Base-by-base conservation (phyloP, 1,139 yeast species). In the Debaryomyces subglobosus region DNA sequence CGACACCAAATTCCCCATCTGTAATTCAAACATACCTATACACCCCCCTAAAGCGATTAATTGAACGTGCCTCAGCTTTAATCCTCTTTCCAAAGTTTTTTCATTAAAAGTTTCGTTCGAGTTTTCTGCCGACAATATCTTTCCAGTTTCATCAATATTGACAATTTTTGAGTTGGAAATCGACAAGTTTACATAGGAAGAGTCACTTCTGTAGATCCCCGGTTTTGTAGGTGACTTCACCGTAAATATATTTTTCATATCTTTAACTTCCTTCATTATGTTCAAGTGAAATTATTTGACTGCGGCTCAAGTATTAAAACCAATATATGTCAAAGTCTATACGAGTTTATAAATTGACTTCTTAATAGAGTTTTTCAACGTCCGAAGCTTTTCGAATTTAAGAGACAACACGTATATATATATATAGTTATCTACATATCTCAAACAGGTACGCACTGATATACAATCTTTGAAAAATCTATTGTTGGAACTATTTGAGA, bases 11-110 rank as follows among this genome's bases (percentile, higher is more conserved):
- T 29, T 8, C 34, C 36, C 3, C 27, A 16, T 5, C n/a, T 39
- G 23, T 18, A 23, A 9, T 12, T n/a, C 2, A 20, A 7, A 39
- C 43, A 27, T 42, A 42, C 45, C 77, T 44, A 71, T 71, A 51
- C 72, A 69, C 42, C 76, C 77, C 45, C 75, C 75, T 40, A 71
- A 58, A 15, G 74, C 75, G 45, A 72, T 63, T 50, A 72, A 64
- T 50, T 66, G 72, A 23, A 69, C 71, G 49, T 71, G 76, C 56
- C 77, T 64, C 25, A 71, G 59, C 56, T 70, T 69, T 45, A 72
- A 59, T 4, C 76, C 77, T 59, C 75, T 62, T 39, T 68, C 66
- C 51, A 71, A 65, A 13, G 56, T 42, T 21, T 58, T 53, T 3
- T 49, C 56, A 3, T 58, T 55, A 36, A 56, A 58, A 3, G 59